Base-by-base conservation (phyloP, 495 filamentous ascomycete species). In the Amorphotheca resinae region DNA sequence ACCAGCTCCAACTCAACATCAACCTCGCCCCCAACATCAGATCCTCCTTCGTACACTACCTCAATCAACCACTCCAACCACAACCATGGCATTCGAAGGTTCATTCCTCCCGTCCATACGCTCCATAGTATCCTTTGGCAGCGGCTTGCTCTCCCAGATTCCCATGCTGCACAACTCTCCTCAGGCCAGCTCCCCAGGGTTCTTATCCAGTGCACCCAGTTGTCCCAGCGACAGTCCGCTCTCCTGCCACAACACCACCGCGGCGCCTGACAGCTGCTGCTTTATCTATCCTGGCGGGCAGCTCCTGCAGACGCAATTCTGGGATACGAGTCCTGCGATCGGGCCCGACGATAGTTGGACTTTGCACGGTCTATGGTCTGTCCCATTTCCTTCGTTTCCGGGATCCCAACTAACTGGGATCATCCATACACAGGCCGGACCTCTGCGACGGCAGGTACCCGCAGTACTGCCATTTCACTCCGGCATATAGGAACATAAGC, bases 231-330 rank as follows among this genome's bases (percentile, higher is more conserved):
- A 70, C 41, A 61, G 63, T 14, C 69, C 66, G 3, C 39, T 64
- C n/a, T 71, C 67, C 50, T 71, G 68, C 45, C 59, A 67, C 42
- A 68, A 67, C 45, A 64, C 43, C 42, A 65, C 62, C 0, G 41
- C 49, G 9, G 57, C 54, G 1, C 58, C 60, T n/a, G 69, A 82
- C 45, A 70, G 72, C 20, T 93, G 87, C 65, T 94, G 87, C 64
- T 87, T 87, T 61, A 84, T 89, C 52, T 61, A 79, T 38, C 83
- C 83, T 0, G 83, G 85, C 14, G 87, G 87, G 1, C 76, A 81
- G 42, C 60, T 93, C 39, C 66, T 93, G 38, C 72, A 79, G 55
- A 87, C 87, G 1, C 86, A 93, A 54, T 91, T 94, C 64, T 95
- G 86, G 85, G 85, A 94, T 54, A 69, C 71, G 4, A 61, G 74